These are phyloP conservation scores for Lachancea nothofagi DNA, from an alignment of 805 yeast genomes.

Conservation along the genomic window DNA sequence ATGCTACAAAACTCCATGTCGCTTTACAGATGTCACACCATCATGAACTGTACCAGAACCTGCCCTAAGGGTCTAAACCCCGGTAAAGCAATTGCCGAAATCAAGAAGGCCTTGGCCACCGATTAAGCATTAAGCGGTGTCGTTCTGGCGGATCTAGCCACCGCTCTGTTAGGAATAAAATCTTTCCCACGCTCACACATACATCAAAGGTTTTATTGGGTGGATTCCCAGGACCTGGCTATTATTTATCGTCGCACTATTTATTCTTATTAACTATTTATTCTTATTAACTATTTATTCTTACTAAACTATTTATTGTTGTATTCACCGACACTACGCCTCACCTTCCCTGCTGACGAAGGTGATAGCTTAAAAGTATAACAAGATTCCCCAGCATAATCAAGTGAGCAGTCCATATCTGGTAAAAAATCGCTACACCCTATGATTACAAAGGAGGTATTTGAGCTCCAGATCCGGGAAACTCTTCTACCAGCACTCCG, in stretches of 20 bases:
- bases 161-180: too few species aligned
- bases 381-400: too few species aligned
- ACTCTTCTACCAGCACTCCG: slow-evolving; percentile 1
- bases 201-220: not conserved
- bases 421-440: too few species aligned
- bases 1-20: slow-evolving; percentile 97
- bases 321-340: not conserved
- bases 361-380: too few species aligned
- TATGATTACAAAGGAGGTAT: slow-evolving; percentile 2
- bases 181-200: too few species aligned
- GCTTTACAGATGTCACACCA: slow-evolving; percentile 96
- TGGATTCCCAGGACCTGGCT: not conserved
- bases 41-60: slow-evolving; percentile 96
- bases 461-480: slow-evolving; percentile 1
- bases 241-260: not conserved
- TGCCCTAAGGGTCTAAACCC: slow-evolving; percentile 99
- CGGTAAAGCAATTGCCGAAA: slow-evolving; percentile 94
- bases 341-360: too few species aligned
- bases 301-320: slow-evolving; percentile 1
- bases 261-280: slow-evolving; percentile 5
- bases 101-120: slow-evolving; percentile 87
- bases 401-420: too few species aligned
- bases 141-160: too few species aligned
- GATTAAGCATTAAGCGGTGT: too few species aligned
- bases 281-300: slow-evolving; percentile 2